phyloP scores from a whole-genome alignment of 108 stramenopile species.

The Cylindrotheca fusiformis region DNA sequence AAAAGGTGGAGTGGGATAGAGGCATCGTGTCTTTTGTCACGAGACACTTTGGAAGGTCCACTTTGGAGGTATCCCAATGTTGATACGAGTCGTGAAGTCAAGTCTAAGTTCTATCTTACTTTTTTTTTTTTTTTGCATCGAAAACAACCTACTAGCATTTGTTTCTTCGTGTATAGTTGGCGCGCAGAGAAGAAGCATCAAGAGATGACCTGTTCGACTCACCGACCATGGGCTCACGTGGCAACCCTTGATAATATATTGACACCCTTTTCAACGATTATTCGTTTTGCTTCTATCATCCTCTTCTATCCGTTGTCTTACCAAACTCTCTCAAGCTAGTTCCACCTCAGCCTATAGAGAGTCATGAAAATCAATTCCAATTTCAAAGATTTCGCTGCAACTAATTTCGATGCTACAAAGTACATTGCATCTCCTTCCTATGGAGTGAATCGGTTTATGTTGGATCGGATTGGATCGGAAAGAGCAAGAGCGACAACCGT shows the following conservation, averaged over 20 bases:
- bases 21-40: constrained; percentile 9
- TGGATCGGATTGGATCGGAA: constrained; percentile 43
- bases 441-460: constrained; percentile 48
- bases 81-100: constrained; percentile 21
- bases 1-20: constrained; percentile 26
- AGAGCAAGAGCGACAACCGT: constrained; percentile 50
- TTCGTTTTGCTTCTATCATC: background rate
- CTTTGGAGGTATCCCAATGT: background rate
- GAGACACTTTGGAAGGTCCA: constrained; percentile 2
- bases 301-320: background rate
- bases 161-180: too few species aligned
- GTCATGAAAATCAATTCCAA: constrained; percentile 41
- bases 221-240: background rate
- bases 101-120: constrained; percentile 12
- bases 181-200: too few species aligned
- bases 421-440: constrained; percentile 40
- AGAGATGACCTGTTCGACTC: too few species aligned
- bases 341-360: background rate
- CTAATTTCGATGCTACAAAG: constrained; percentile 31
- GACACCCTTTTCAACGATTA: too few species aligned
- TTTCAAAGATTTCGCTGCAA: constrained; percentile 29
- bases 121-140: too few species aligned
- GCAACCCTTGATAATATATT: background rate
- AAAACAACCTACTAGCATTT: too few species aligned
- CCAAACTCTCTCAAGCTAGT: too few species aligned